Evolutionary conservation across 345 rosid species (phyloP).

Genomic region (Eucalyptus marginata): DNA sequence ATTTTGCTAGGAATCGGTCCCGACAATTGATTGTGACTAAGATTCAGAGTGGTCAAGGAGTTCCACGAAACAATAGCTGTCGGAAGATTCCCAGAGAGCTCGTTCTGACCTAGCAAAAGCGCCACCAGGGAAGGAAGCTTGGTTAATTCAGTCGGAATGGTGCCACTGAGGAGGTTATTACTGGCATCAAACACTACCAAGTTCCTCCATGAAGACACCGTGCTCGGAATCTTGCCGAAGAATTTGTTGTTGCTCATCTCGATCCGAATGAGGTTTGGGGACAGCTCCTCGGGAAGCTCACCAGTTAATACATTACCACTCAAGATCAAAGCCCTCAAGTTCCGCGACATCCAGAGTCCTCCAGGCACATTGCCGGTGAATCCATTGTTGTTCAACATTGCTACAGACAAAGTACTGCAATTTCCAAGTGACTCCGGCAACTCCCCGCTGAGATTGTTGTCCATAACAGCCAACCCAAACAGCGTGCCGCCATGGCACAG

Average conservation of each 20-base stretch:
- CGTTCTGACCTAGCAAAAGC: slow-evolving; percentile 39
- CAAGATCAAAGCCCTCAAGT: slow-evolving; percentile 4
- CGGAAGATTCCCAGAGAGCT: slow-evolving; percentile 36
- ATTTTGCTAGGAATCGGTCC: slow-evolving; percentile 32
- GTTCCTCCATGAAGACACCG: slow-evolving; percentile 18
- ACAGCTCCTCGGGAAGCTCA: slow-evolving; percentile 27
- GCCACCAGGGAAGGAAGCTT: slow-evolving; percentile 11
- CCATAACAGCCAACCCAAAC: slow-evolving; percentile 17
- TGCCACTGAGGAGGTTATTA: slow-evolving; percentile 31
- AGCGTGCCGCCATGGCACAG: slow-evolving; percentile 32
- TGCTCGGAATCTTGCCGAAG: slow-evolving; percentile 30
- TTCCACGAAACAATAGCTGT: slow-evolving; percentile 28
- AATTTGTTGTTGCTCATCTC: slow-evolving; percentile 35
- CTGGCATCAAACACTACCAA: slow-evolving; percentile 28
- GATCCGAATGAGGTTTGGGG: slow-evolving; percentile 12
- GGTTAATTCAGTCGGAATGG: slow-evolving; percentile 29
- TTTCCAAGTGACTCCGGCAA: slow-evolving; percentile 38
- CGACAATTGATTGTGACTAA: slow-evolving; percentile 33
- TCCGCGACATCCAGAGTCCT: slow-evolving; percentile 32
- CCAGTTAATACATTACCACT: slow-evolving; percentile 28
- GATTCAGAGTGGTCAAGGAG: slow-evolving; percentile 12
- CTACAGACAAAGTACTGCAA: slow-evolving; percentile 12
- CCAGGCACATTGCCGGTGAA: slow-evolving; percentile 32
- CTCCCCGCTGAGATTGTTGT: slow-evolving; percentile 39
- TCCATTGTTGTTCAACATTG: slow-evolving; percentile 10